These are phyloP conservation scores for Kazachstania psychrophila DNA, from an alignment of 805 yeast species.

Conservation along the genomic window DNA sequence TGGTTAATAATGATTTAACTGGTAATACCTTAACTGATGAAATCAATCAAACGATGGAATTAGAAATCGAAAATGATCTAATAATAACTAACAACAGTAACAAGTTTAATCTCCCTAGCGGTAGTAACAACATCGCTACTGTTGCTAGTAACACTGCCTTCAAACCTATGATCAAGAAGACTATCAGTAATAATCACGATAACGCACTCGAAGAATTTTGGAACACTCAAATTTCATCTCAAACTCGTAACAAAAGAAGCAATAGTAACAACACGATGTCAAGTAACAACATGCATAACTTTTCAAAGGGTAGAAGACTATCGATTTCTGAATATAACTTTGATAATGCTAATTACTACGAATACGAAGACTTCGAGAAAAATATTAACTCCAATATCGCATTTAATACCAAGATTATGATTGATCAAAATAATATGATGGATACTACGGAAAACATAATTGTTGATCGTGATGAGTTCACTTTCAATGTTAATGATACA, in stretches of 20 bases:
- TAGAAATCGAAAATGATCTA: constrained; percentile 2
- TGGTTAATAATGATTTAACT: constrained; percentile 20
- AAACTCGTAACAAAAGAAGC: neutral
- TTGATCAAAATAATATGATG: no score
- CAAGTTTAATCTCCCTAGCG: no score
- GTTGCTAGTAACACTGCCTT: no score
- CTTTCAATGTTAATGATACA: no score
- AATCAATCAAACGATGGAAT: neutral
- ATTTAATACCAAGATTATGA: no score
- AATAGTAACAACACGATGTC: constrained; percentile 1
- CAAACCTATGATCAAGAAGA: no score
- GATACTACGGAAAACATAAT: no score
- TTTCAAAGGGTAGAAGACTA: constrained; percentile 11
- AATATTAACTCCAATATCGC: neutral
- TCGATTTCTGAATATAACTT: constrained; percentile 26
- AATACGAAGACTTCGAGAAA: constrained; percentile 23
- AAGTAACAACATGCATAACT: neutral
- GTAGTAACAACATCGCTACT: no score
- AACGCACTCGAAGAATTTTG: neutral
- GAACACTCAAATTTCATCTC: neutral
- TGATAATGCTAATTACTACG: constrained; percentile 24
- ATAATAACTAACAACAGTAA: neutral
- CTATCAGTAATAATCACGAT: no score
- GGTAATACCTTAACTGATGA: constrained; percentile 24
- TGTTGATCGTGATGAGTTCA: no score